Conservation (phyloP, 805 yeast genomes). For the Cyberlindnera americana region DNA sequence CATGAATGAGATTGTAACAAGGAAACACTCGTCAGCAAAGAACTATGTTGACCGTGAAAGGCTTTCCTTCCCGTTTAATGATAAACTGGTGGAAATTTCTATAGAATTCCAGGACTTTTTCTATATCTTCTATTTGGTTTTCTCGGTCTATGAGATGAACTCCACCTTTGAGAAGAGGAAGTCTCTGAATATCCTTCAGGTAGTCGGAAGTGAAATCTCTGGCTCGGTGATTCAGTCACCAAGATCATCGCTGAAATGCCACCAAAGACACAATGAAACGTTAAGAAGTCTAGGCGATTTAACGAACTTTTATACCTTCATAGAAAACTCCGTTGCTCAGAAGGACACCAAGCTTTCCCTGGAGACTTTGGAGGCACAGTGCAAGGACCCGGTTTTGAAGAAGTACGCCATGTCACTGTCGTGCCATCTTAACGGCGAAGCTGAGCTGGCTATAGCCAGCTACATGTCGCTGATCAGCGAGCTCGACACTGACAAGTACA, state of each 20-base stretch:
- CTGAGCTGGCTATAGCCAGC: slow-evolving; percentile 13
- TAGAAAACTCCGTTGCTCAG: slow-evolving; percentile 15
- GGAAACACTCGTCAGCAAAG: too few relatives aligned
- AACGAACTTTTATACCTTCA: slow-evolving; percentile 11
- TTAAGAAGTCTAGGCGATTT: not conserved
- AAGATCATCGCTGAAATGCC: not conserved
- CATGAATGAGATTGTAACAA: slow-evolving; percentile 1
- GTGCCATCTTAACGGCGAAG: slow-evolving; percentile 17
- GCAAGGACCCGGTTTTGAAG: slow-evolving; percentile 1
- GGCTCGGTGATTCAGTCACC: slow-evolving; percentile 1
- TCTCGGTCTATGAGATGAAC: slow-evolving; percentile 15
- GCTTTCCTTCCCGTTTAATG: not conserved
- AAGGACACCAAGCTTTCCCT: slow-evolving; percentile 1
- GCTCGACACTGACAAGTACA: slow-evolving; percentile 4
- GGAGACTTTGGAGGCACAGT: not conserved
- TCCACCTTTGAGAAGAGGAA: slow-evolving; percentile 23
- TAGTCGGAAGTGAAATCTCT: not conserved
- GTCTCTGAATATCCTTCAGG: slow-evolving; percentile 11
- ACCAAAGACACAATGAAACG: not conserved
- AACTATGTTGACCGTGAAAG: too few relatives aligned
- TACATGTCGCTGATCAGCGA: slow-evolving; percentile 5
- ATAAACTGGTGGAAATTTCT: too few relatives aligned
- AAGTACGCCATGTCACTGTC: slow-evolving; percentile 11
- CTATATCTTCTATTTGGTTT: slow-evolving; percentile 3
- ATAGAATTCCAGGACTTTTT: not conserved